These are phyloP conservation scores for Megacollybia marginata DNA, from an alignment of 768 basidiomycete species.

Conservation along the genomic window DNA sequence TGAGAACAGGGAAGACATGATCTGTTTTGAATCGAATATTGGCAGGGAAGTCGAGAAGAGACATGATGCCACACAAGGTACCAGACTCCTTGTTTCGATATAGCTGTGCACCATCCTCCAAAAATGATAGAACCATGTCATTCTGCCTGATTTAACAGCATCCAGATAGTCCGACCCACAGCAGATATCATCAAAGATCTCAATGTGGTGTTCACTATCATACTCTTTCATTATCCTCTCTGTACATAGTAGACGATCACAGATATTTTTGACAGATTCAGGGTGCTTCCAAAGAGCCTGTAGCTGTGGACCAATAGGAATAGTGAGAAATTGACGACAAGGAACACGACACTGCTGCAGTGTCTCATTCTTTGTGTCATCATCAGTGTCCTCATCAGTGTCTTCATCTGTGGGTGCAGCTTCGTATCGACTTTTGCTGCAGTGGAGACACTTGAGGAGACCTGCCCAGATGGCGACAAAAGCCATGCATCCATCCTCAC, in stretches of 20 bases:
- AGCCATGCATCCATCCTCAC: too few species aligned
- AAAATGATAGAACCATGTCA: conserved; percentile 27
- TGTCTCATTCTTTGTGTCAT: too few species aligned
- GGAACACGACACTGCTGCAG: not conserved
- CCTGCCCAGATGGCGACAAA: too few species aligned
- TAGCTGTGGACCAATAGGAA: conserved; percentile 15
- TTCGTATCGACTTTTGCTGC: too few species aligned
- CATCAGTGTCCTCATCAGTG: too few species aligned
- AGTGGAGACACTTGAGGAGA: too few species aligned
- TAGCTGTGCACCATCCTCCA: conserved; percentile 36
- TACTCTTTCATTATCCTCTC: too few species aligned
- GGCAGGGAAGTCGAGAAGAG: conserved; percentile 26
- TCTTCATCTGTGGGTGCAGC: too few species aligned
- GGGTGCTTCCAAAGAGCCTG: conserved; percentile 15
- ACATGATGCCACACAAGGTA: conserved; percentile 28
- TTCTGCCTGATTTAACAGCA: conserved; percentile 2
- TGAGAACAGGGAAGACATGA: conserved; percentile 20
- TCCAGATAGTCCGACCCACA: conserved; percentile 8
- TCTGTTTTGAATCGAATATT: conserved; percentile 20
- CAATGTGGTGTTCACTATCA: too few species aligned
- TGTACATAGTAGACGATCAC: conserved; percentile 1
- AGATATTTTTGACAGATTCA: conserved; percentile 2
- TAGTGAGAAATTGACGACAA: conserved; percentile 10
- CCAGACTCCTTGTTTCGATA: conserved; percentile 24
- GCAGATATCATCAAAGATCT: conserved; percentile 5